Evolutionary conservation across 78 protist species (phyloP), one percentile per base, ranked within the genome.

Genomic region (Thecamonas trahens): DNA sequence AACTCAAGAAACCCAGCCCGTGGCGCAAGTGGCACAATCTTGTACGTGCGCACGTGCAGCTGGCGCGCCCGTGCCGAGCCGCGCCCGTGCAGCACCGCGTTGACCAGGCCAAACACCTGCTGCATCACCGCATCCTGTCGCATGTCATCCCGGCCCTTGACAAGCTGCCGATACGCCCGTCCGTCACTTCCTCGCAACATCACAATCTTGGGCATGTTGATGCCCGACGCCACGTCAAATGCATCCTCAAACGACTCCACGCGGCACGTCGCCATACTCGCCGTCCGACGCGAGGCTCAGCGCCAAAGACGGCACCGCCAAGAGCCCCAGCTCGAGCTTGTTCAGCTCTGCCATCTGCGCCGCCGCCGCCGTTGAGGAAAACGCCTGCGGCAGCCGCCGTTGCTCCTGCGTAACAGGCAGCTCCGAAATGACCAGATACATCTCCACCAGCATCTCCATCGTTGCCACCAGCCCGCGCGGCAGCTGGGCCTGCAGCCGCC

Each of bases 101-200:
- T 92, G 52, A 82, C 74, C 53, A 86, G 0, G 0, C 61, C 70
- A 49, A 92, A 92, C 35, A 92, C 42, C 69, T 92, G 96, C 81
- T 89, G 79, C 89, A 92, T 84, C 32, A 86, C 90, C 6, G 86
- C 90, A 28, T 89, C 96, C 57, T 92, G 96, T 0, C 96, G 70
- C 52, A 83, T 13, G 63, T 91, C 95, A 47, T 91, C 95, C 2
- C 40, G 28, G 24, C 84, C 84, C 50, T 77, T 76, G 57, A 72
- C 67, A 0, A 77, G 44, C 57, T 70, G 79, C 52, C 0, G 6
- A 38, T 72, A 72, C 50, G 0, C 1, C 24, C 20, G 14, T 3
- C 91, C 91, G 47, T 82, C 83, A 18, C 53, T 24, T 20, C 84
- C 90, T 22, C 0, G 9, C 53, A 90, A 86, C 11, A 0, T 2